Evolutionary conservation across 306 rosid species (phyloP).

Genomic region (Sophora flavescens): DNA sequence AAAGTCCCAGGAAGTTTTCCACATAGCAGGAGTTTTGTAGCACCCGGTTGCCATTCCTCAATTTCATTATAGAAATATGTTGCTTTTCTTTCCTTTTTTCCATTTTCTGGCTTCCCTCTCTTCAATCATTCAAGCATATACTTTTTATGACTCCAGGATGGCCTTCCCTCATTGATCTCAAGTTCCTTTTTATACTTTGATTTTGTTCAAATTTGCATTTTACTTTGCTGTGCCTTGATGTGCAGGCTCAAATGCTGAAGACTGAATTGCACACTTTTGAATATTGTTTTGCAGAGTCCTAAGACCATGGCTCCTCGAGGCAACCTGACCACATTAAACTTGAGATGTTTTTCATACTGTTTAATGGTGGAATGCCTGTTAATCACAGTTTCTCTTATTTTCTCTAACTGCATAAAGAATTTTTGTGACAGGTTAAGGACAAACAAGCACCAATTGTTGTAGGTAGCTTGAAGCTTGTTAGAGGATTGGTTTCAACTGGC

Average conservation of each 20-base stretch:
- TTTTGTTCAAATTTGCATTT: slow-evolving; percentile 23
- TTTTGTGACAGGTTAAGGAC: not conserved
- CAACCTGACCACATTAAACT: slow-evolving; percentile 12
- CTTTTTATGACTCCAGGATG: slow-evolving; percentile 2
- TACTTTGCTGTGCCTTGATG: slow-evolving; percentile 2
- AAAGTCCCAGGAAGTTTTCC: not conserved
- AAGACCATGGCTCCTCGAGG: not conserved
- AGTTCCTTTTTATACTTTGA: not conserved
- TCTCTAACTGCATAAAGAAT: not conserved
- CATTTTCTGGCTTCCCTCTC: slow-evolving; percentile 9
- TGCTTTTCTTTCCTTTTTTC: slow-evolving; percentile 21
- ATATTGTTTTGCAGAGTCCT: not conserved
- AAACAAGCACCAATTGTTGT: not conserved
- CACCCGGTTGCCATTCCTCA: not conserved
- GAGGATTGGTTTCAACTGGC: not conserved
- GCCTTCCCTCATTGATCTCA: slow-evolving; percentile 1
- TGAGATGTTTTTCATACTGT: slow-evolving; percentile 15
- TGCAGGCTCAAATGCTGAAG: slow-evolving; percentile 10
- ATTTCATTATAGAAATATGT: slow-evolving; percentile 11
- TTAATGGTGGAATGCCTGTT: slow-evolving; percentile 3
- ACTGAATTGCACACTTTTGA: slow-evolving; percentile 17
- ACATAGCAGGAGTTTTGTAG: not conserved
- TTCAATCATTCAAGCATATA: slow-evolving; percentile 10
- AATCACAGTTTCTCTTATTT: not conserved
- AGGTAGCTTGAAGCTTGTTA: not conserved